Evolutionary conservation across 1,284 basidiomycete genomes (phyloP), one percentile per base, ranked within the genome.

Genomic region (Xerocomus amazonicus): DNA sequence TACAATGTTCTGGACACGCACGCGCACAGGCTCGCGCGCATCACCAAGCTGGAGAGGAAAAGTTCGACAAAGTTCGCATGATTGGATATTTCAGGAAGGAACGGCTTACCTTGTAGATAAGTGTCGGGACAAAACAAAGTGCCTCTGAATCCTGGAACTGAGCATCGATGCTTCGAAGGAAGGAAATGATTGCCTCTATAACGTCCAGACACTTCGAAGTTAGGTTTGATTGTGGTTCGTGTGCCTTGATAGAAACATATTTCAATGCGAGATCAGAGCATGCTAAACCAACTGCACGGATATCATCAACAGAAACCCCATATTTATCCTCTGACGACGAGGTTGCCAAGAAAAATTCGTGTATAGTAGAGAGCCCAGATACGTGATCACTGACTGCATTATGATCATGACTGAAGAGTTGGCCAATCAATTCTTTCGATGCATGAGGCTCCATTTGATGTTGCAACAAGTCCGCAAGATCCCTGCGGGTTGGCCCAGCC

Each of bases 361-460:
- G 77, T 39, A 96, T 75, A 45, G 77, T 76, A 1, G 78, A 75
- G 45, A 99, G 72, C 0, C 89, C 97, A 23, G 79, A 75, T 51
- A 97, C 80, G 61, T 90, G 88, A 65, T 99, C 97, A 61, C 94
- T 95, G 58, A 99, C 88, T 2, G 94, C 92, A 57, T 90, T 91
- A 68, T 99, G 96, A 63, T 97, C 96, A 57, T 90, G 92, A 65
- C 94, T 97, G 74, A 99, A 99, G 39, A 99, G 76, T 33, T 83
- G 81, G 6, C 79, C 71, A n/a, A 89, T 68, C 4, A 98, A 71
- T 6, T 92, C 88, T 51, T 85, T 84, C 10, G 88, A 87, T 12
- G 82, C 77, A 60, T 90, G 80, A 1, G 84, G 78, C 59, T 97
- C 93, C 90, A 97, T 97, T 68, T 99, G 97, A 56, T 80, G 80